phyloP scores from a whole-genome alignment of 768 basidiomycete species.

The Boletus reticuloceps region DNA sequence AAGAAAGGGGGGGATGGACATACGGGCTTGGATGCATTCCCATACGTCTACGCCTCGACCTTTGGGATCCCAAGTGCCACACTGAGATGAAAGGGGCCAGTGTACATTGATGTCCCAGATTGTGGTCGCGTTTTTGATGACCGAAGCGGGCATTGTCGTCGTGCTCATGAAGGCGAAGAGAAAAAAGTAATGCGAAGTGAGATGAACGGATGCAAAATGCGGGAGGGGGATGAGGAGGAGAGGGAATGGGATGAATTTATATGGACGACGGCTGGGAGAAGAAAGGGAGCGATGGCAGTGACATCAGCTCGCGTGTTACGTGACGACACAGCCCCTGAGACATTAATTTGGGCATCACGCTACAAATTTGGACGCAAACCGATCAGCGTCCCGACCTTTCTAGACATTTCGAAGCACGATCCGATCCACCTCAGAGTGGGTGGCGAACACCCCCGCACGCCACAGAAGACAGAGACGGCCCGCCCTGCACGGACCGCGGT shows the following conservation, averaged over 20 bases:
- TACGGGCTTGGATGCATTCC: constrained; percentile 72
- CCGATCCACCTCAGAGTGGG: constrained; percentile 7
- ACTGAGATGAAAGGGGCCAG: constrained; percentile 65
- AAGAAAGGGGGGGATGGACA: constrained; percentile 7
- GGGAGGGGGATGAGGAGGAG: background rate
- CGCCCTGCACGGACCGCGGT: constrained; percentile 6
- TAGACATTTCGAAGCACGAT: too few relatives aligned
- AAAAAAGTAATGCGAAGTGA: background rate
- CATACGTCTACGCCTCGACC: constrained; percentile 70
- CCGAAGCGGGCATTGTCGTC: constrained; percentile 23
- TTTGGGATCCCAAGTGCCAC: constrained; percentile 68
- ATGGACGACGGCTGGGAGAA: constrained; percentile 23
- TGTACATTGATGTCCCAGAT: constrained; percentile 69
- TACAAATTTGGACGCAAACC: constrained; percentile 17
- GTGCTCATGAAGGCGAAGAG: constrained; percentile 14
- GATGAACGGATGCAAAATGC: constrained; percentile 7
- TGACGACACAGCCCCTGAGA: constrained; percentile 28
- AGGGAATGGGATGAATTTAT: constrained; percentile 26
- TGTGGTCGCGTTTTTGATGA: constrained; percentile 63
- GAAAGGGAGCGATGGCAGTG: constrained; percentile 30
- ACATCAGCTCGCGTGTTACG: constrained; percentile 31
- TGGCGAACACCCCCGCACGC: constrained; percentile 12
- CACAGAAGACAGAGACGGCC: constrained; percentile 14
- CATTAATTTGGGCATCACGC: constrained; percentile 12
- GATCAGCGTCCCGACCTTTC: too few relatives aligned